Evolutionary conservation across 2,329 filamentous ascomycete genomes (phyloP).

Genomic region (Pestalotiopsis fici): DNA sequence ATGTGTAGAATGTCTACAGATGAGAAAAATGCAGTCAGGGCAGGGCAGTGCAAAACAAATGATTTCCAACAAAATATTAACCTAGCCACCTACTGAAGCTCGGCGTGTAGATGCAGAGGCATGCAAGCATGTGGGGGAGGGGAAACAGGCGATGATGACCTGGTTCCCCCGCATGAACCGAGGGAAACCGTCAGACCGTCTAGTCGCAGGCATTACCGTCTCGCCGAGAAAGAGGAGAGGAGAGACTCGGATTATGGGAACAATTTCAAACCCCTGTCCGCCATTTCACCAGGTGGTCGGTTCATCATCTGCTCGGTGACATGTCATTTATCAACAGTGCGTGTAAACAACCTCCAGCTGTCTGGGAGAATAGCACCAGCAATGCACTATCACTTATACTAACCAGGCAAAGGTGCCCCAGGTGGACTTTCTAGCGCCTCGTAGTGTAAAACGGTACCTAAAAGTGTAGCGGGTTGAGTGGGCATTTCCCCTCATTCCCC

Average conservation of each 20-base stretch:
- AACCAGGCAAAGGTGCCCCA: neutral
- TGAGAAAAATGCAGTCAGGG: neutral
- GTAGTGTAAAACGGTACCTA: neutral
- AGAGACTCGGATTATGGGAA: neutral
- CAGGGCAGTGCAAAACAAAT: neutral
- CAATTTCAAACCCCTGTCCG: neutral
- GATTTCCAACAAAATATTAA: neutral
- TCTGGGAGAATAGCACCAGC: neutral
- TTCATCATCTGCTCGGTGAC: neutral
- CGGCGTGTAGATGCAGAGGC: neutral
- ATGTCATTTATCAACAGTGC: neutral
- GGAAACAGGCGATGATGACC: neutral
- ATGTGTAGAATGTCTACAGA: neutral
- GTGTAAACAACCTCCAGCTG: neutral
- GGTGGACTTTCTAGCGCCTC: neutral
- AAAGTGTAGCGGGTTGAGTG: neutral
- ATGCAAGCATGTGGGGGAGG: neutral
- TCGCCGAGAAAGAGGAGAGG: too few relatives aligned
- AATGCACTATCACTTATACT: neutral
- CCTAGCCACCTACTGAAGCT: constrained; percentile 4
- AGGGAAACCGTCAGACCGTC: constrained; percentile 24
- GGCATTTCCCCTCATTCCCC: constrained; percentile 5
- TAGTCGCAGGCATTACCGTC: too few relatives aligned
- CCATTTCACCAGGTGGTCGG: neutral
- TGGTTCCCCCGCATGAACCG: constrained; percentile 30